Conservation (phyloP, 495 filamentous ascomycete genomes). For the Xylaria palmicola region DNA sequence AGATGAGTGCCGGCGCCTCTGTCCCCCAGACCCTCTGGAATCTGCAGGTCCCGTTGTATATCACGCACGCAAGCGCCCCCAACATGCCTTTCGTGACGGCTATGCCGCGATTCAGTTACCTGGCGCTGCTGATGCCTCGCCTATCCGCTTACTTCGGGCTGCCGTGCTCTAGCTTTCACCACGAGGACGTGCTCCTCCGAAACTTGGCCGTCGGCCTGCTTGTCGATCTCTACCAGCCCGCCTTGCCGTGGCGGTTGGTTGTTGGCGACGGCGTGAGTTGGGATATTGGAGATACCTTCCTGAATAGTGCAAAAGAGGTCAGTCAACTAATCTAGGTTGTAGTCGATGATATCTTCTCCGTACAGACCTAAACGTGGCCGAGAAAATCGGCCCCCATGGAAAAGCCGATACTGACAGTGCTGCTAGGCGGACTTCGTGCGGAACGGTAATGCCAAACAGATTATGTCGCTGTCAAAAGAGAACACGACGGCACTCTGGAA, state of each 20-base stretch:
- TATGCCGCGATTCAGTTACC: conserved; percentile 68
- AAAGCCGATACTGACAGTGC: conserved; percentile 6
- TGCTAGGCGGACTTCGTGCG: conserved; percentile 79
- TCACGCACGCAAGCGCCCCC: conserved; percentile 45
- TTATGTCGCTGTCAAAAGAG: conserved; percentile 89
- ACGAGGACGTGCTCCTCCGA: conserved; percentile 67
- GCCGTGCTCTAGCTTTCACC: conserved; percentile 75
- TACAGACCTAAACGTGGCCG: neutral
- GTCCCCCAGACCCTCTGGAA: conserved; percentile 48
- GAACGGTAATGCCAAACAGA: conserved; percentile 85
- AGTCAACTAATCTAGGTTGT: neutral
- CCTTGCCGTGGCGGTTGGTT: conserved; percentile 74
- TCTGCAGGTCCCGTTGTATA: conserved; percentile 50
- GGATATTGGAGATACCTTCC: conserved; percentile 84
- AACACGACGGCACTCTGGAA: conserved; percentile 87
- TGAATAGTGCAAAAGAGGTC: conserved; percentile 90
- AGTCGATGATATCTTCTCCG: neutral
- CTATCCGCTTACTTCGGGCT: conserved; percentile 73
- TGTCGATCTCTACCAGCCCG: conserved; percentile 70
- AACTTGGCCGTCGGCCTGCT: conserved; percentile 85
- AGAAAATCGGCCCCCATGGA: neutral
- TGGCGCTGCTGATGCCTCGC: conserved; percentile 73
- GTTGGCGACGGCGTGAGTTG: conserved; percentile 60
- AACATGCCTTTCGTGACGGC: conserved; percentile 51
- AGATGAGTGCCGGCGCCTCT: conserved; percentile 24